These are phyloP conservation scores for Pachyrhizus erosus DNA, from an alignment of 306 rosid species.

Conservation along the genomic window DNA sequence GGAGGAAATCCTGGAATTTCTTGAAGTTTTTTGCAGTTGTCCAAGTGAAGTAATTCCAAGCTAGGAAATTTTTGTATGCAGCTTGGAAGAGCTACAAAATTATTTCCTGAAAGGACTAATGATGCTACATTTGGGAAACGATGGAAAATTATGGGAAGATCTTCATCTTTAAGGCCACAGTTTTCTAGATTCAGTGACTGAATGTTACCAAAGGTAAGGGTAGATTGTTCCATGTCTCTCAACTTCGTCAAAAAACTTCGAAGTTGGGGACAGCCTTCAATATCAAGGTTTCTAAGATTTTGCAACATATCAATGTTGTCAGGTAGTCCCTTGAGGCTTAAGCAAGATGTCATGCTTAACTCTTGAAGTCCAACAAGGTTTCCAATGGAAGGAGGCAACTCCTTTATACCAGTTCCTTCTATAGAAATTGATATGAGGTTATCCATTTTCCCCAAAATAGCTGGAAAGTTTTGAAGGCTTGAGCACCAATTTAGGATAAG, in stretches of 20 bases:
- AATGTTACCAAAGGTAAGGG: constrained; percentile 36
- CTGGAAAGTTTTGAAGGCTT: constrained; percentile 48
- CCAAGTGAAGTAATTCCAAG: constrained; percentile 49
- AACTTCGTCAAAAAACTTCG: constrained; percentile 40
- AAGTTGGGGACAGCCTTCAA: constrained; percentile 49
- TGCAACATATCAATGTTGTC: constrained; percentile 41
- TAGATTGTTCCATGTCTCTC: constrained; percentile 27
- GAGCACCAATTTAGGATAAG: constrained; percentile 52
- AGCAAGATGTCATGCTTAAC: constrained; percentile 53
- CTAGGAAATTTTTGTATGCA: constrained; percentile 36
- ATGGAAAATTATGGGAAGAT: constrained; percentile 49
- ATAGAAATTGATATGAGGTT: constrained; percentile 46
- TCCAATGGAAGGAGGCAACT: constrained; percentile 51
- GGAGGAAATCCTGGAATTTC: constrained; percentile 44
- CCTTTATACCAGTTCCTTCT: constrained; percentile 45
- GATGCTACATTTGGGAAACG: constrained; percentile 45
- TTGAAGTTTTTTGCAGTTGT: constrained; percentile 42
- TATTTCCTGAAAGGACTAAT: constrained; percentile 45
- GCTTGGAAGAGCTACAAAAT: constrained; percentile 43
- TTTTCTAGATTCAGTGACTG: constrained; percentile 47
- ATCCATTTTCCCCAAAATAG: constrained; percentile 51
- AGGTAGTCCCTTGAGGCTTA: constrained; percentile 50
- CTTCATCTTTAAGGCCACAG: constrained; percentile 51
- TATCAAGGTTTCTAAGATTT: constrained; percentile 50
- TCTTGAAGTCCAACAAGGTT: constrained; percentile 52